Base-by-base conservation (phyloP, 2,329 filamentous ascomycete genomes). In the Knufia fluminis region DNA sequence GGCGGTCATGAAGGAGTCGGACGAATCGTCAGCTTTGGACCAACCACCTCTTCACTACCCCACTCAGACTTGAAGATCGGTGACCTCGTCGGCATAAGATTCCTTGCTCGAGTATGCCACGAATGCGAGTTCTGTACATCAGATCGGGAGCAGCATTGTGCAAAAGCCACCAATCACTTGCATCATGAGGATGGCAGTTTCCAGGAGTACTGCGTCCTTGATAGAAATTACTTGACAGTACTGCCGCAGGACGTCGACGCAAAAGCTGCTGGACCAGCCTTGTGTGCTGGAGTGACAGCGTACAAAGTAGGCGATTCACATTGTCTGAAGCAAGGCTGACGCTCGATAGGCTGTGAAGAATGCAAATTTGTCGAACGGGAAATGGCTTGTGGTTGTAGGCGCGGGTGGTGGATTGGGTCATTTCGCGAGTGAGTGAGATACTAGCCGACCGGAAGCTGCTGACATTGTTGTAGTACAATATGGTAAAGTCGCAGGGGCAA, bases 101-200 rank as follows among this genome's bases (percentile, higher is more conserved):
- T 71, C 54, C 54, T 62, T 4, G 69, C 67, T 45, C 62, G 68
- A 0, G 63, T 71, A 16, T 71, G 69, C 56, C 61, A 69, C 17
- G 60, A 68, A 22, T 72, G 69, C 53, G 66, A 71, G 44, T 70
- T 66, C 47, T 71, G 69, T 52, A 60, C 68, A n/a, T 64, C 64
- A 0, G 67, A 65, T 3, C 62, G 52, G 33, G 69, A 69, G 49
- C 67, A 68, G 59, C 64, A 70, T 52, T 71, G 70, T 39, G 50
- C 61, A 23, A 65, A 66, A 31, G 62, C 65, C 28, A 71, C 67
- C 7, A 71, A 71, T 38, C 70, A 72, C 58, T 57, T 72, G 39
- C 68, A 71, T 53, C 69, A 72, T 49, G 69, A 71, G 46, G 69
- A 71, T 51, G 70, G 70, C 0, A 67, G 66, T 41, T 72, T 72